A percentile compares a stretch with the other conserved stretches of the same genome.
These are phyloP conservation scores for Myrica gale DNA, from an alignment of 306 rosid genomes.

Conservation along the genomic window DNA sequence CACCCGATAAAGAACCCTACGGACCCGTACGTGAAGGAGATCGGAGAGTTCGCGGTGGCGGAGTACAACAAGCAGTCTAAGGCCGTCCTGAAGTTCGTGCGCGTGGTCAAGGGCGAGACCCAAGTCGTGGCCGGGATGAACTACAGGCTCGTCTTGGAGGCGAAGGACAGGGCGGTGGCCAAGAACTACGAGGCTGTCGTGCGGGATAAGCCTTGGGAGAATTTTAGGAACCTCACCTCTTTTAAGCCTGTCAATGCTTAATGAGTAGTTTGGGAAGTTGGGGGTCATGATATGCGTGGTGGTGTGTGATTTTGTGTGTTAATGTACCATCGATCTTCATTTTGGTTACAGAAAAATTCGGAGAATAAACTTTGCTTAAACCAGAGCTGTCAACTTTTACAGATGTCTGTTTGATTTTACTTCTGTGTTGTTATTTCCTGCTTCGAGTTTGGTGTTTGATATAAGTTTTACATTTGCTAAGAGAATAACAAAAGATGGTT, in stretches of 20 bases:
- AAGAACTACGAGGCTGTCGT: constrained; percentile 36
- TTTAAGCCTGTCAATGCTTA: constrained; percentile 18
- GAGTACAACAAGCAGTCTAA: constrained; percentile 42
- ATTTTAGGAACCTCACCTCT: constrained; percentile 38
- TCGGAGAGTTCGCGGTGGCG: constrained; percentile 48
- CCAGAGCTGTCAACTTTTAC: not conserved
- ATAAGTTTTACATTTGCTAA: too few species aligned
- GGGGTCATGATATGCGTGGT: not conserved
- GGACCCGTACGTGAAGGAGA: constrained; percentile 46
- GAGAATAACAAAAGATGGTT: too few species aligned
- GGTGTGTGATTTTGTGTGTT: not conserved
- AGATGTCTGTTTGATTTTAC: not conserved
- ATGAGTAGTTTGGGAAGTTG: not conserved
- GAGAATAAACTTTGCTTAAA: not conserved
- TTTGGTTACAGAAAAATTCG: not conserved
- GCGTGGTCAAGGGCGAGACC: constrained; percentile 36
- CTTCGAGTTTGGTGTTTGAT: too few species aligned
- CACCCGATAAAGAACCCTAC: constrained; percentile 36
- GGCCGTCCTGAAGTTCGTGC: constrained; percentile 23
- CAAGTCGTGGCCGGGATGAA: constrained; percentile 53
- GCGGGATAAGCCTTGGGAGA: constrained; percentile 37
- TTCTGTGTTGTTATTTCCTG: not conserved
- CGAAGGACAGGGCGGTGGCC: constrained; percentile 14
- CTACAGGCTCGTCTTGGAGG: constrained; percentile 42
- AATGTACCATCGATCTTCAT: not conserved